These are phyloP conservation scores for Nakazawaea pomicola DNA, from an alignment of 805 yeast genomes.

Conservation along the genomic window DNA sequence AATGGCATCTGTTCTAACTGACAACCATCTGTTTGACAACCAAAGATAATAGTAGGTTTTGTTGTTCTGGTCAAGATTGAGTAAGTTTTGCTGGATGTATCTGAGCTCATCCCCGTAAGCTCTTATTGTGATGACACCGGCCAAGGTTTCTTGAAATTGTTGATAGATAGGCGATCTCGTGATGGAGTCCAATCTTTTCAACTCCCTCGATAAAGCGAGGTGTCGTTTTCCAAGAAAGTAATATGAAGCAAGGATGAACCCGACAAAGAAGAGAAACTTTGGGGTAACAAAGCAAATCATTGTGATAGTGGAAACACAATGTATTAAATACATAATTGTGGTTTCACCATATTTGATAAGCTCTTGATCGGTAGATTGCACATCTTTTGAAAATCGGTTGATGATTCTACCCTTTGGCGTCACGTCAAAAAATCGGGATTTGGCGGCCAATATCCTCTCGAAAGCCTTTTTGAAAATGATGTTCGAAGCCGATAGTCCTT, in stretches of 20 bases:
- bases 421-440: slow-evolving; percentile 84
- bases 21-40: slow-evolving; percentile 79
- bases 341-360: slow-evolving; percentile 57
- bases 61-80: slow-evolving; percentile 69
- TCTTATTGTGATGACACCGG: slow-evolving; percentile 58
- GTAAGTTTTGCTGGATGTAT: slow-evolving; percentile 49
- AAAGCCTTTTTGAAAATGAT: slow-evolving; percentile 59
- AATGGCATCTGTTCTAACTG: slow-evolving; percentile 75
- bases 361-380: slow-evolving; percentile 70
- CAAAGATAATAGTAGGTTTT: slow-evolving; percentile 72
- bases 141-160: slow-evolving; percentile 64
- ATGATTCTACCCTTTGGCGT: slow-evolving; percentile 81
- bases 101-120: slow-evolving; percentile 56
- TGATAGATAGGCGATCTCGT: slow-evolving; percentile 66
- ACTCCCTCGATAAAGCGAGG: slow-evolving; percentile 60
- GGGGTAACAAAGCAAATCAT: slow-evolving; percentile 79
- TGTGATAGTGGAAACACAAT: slow-evolving; percentile 55
- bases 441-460: slow-evolving; percentile 57
- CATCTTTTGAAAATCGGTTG: slow-evolving; percentile 77
- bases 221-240: slow-evolving; percentile 61
- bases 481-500: slow-evolving; percentile 69
- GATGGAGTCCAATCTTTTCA: slow-evolving; percentile 66
- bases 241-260: slow-evolving; percentile 55
- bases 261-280: slow-evolving; percentile 59
- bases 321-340: slow-evolving; percentile 49